phyloP scores from a whole-genome alignment of 2,329 filamentous ascomycete species.

The Trichoderma sp. region DNA sequence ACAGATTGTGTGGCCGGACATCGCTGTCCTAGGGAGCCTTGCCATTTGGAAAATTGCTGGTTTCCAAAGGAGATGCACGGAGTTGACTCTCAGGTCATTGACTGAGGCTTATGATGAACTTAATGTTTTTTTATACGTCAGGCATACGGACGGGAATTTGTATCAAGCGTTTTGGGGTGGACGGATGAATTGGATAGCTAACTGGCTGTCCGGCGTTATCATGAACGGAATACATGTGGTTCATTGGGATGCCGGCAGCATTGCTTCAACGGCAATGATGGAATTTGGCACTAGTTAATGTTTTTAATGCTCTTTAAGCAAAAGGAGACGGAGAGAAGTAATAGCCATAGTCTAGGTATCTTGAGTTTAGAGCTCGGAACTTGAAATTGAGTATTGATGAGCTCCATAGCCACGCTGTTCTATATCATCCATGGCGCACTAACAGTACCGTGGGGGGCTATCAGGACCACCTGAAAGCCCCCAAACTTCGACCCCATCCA shows the following conservation, averaged over 20 bases:
- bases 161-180: neutral
- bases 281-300: neutral
- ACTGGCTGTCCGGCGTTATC: neutral
- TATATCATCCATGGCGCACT: neutral
- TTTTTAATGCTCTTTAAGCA: neutral
- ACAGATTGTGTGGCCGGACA: slow-evolving; percentile 28
- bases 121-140: neutral
- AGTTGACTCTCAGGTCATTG: slow-evolving; percentile 22
- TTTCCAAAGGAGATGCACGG: slow-evolving; percentile 28
- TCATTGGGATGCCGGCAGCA: neutral
- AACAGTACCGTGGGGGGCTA: slow-evolving; percentile 1
- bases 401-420: neutral
- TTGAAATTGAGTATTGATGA: neutral
- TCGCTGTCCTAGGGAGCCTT: slow-evolving; percentile 25
- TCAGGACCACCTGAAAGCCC: neutral
- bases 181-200: neutral
- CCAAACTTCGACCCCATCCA: neutral
- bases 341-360: neutral
- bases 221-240: neutral
- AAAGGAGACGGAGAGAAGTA: neutral
- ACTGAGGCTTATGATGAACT: neutral
- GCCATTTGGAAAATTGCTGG: slow-evolving; percentile 22
- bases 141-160: slow-evolving; percentile 1
- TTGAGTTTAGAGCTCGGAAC: neutral
- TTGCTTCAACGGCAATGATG: slow-evolving; percentile 4